Percentiles rank a stretch among this genome's conserved stretches.
Conservation (phyloP, 2,329 filamentous ascomycete genomes). For the Dothiorella sarmentorum region DNA sequence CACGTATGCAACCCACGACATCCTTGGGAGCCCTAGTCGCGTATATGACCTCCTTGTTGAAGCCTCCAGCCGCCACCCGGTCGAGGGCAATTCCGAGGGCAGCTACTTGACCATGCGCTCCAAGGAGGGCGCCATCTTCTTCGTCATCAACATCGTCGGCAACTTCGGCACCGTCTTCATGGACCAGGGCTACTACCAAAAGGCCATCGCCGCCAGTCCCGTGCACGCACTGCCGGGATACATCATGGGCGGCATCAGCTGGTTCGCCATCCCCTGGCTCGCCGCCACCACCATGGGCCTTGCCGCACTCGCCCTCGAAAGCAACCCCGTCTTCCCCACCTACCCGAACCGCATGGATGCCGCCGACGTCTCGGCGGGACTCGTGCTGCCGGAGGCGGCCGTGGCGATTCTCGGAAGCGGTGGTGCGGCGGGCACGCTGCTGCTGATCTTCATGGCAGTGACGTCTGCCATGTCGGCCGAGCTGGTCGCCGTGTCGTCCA, state of each 20-base stretch:
- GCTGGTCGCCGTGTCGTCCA: slow-evolving; percentile 69
- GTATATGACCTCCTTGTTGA: slow-evolving; percentile 76
- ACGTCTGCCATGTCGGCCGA: slow-evolving; percentile 45
- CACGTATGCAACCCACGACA: slow-evolving; percentile 69
- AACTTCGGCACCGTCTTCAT: slow-evolving; percentile 83
- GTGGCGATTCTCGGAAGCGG: slow-evolving; percentile 79
- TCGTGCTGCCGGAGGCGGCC: slow-evolving; percentile 81
- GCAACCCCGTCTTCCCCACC: slow-evolving; percentile 66
- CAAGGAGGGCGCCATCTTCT: slow-evolving; percentile 79
- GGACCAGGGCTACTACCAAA: slow-evolving; percentile 78
- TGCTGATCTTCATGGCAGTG: slow-evolving; percentile 49
- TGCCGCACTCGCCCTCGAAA: slow-evolving; percentile 74
- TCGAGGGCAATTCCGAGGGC: slow-evolving; percentile 74
- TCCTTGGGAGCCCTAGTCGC: slow-evolving; percentile 69
- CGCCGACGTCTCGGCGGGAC: slow-evolving; percentile 73
- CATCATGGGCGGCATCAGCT: slow-evolving; percentile 78
- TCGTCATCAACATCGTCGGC: slow-evolving; percentile 84
- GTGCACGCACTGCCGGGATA: slow-evolving; percentile 86
- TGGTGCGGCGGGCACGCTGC: slow-evolving; percentile 71
- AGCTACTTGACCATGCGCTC: slow-evolving; percentile 86
- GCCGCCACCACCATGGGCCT: slow-evolving; percentile 86
- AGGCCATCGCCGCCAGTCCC: slow-evolving; percentile 83
- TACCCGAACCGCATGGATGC: slow-evolving; percentile 69
- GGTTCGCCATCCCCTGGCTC: slow-evolving; percentile 92
- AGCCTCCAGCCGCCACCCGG: slow-evolving; percentile 66